Evolutionary conservation across 768 basidiomycete genomes (phyloP).

Genomic region (Goffeauzyma gilvescens): DNA sequence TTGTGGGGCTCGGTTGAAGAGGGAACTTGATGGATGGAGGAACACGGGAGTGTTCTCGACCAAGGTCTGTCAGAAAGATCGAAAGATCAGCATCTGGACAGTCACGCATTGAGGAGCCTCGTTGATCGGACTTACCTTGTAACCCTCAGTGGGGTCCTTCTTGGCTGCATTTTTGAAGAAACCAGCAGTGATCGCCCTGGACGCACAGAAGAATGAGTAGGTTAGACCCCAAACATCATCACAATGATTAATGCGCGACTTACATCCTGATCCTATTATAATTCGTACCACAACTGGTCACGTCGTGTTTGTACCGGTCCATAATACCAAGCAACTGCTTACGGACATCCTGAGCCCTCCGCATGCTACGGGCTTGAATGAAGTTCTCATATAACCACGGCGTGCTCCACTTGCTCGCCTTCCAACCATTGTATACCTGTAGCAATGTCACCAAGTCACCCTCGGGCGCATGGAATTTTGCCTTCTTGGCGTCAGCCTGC

Average conservation of each 20-base stretch:
- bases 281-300: constrained; percentile 64
- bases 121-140: constrained; percentile 90
- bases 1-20: constrained; percentile 93
- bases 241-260: background rate
- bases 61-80: too few species aligned
- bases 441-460: constrained; percentile 53
- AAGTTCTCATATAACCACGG: constrained; percentile 99
- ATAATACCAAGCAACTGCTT: constrained; percentile 97
- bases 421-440: constrained; percentile 98
- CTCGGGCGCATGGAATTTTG: constrained; percentile 95
- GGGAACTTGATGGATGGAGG: constrained; percentile 71
- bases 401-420: constrained; percentile 83
- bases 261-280: constrained; percentile 84
- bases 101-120: constrained; percentile 40
- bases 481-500: constrained; percentile 97
- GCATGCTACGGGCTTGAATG: constrained; percentile 92
- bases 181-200: constrained; percentile 71
- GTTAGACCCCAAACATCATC: background rate
- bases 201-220: background rate
- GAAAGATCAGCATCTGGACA: too few species aligned
- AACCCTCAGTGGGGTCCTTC: constrained; percentile 75
- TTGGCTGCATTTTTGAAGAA: constrained; percentile 98
- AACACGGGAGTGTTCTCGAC: constrained; percentile 66
- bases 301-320: constrained; percentile 99
- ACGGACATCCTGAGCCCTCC: constrained; percentile 87